These are phyloP conservation scores for Vinca minor DNA, from an alignment of 257 asterid genomes.

Conservation along the genomic window DNA sequence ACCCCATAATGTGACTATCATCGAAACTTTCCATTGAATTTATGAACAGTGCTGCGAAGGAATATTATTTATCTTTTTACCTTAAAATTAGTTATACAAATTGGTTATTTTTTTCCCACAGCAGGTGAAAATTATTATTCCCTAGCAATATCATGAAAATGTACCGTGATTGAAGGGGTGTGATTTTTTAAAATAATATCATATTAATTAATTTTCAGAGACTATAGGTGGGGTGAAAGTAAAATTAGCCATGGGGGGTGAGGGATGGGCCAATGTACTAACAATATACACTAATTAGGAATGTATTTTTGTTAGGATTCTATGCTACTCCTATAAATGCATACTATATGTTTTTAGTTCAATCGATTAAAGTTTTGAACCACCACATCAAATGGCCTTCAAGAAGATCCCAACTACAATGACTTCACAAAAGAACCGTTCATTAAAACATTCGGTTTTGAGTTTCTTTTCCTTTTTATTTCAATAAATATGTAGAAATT, in stretches of 20 bases:
- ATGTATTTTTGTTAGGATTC: neutral
- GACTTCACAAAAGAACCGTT: neutral
- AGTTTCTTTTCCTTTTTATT: too few relatives aligned
- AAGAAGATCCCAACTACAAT: neutral
- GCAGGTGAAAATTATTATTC: neutral
- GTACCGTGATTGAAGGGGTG: neutral
- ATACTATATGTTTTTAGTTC: neutral
- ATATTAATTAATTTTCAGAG: too few relatives aligned
- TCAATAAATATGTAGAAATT: too few relatives aligned
- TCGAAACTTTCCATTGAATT: too few relatives aligned
- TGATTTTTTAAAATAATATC: too few relatives aligned
- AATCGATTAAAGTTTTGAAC: neutral
- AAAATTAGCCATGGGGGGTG: too few relatives aligned
- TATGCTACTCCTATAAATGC: neutral
- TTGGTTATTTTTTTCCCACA: neutral
- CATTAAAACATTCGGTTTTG: too few relatives aligned
- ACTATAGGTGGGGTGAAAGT: neutral
- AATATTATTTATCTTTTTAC: too few relatives aligned
- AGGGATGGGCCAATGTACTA: neutral
- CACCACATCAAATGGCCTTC: conserved; percentile 1
- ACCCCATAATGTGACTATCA: too few relatives aligned
- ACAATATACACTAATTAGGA: neutral
- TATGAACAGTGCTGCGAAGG: too few relatives aligned
- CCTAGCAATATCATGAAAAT: neutral
- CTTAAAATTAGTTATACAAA: neutral